Conservation (phyloP, 495 filamentous ascomycete genomes). For the Entonaema liquescens region DNA sequence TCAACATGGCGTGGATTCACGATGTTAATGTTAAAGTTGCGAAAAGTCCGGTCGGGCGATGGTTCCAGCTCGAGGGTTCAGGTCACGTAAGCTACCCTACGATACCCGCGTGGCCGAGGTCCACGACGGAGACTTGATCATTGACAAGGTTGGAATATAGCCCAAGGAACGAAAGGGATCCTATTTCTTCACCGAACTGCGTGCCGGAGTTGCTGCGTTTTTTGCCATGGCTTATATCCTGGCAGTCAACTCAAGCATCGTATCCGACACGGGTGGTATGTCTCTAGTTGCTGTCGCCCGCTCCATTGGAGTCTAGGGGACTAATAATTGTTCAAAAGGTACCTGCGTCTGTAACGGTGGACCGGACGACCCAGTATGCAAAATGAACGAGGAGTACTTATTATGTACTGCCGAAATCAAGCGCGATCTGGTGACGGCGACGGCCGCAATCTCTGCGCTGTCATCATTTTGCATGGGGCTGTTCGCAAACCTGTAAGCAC, state of each 20-base stretch:
- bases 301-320: neutral
- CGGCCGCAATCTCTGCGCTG: constrained; percentile 77
- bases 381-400: constrained; percentile 64
- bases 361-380: constrained; percentile 61
- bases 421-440: constrained; percentile 80
- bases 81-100: constrained; percentile 68
- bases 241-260: constrained; percentile 75
- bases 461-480: constrained; percentile 79
- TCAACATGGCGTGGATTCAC: constrained; percentile 59
- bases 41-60: constrained; percentile 68
- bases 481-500: constrained; percentile 64
- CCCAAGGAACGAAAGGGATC: constrained; percentile 74
- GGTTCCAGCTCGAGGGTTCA: constrained; percentile 77
- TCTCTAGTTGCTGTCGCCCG: neutral
- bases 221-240: constrained; percentile 88
- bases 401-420: constrained; percentile 67
- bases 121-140: neutral
- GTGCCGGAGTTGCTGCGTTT: constrained; percentile 82
- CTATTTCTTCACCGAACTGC: constrained; percentile 80
- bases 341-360: constrained; percentile 73
- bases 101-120: neutral
- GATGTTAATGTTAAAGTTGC: constrained; percentile 64
- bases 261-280: constrained; percentile 59
- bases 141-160: constrained; percentile 53
- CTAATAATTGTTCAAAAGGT: constrained; percentile 52